A percentile compares a stretch with the other conserved stretches of the same genome.
Conservation (phyloP, 139 green algal genomes). For the Gonium pectorale region DNA sequence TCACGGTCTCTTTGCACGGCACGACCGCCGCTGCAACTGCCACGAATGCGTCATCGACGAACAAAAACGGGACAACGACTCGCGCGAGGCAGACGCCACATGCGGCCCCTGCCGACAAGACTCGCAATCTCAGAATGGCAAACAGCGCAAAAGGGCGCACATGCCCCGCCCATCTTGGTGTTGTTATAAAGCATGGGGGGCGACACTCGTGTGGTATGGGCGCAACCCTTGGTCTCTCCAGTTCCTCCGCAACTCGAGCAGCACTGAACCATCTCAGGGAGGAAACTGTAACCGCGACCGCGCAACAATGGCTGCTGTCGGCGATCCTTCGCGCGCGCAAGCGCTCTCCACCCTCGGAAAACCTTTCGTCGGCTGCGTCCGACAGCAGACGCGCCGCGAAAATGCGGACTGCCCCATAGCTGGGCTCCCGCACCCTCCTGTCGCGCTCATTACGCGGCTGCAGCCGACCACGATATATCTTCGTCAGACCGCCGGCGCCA, state of each 20-base stretch:
- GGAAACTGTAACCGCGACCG: neutral
- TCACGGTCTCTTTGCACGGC: neutral
- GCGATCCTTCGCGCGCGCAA: neutral
- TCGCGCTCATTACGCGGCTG: neutral
- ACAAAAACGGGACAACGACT: conserved; percentile 6
- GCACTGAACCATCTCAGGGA: neutral
- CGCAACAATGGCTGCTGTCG: conserved; percentile 25
- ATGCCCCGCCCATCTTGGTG: no score
- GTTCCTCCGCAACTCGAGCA: neutral
- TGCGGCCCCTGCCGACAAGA: neutral
- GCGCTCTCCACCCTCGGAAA: neutral
- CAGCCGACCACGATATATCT: neutral
- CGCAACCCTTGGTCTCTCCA: neutral
- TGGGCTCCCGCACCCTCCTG: neutral
- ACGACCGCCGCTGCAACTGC: no score
- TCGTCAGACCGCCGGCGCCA: neutral
- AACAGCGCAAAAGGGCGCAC: no score
- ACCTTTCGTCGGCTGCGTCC: neutral
- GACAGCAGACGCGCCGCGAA: neutral
- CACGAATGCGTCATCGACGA: conserved; percentile 15
- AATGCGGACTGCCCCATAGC: neutral
- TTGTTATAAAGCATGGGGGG: neutral
- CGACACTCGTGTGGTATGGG: neutral
- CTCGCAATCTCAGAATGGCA: neutral
- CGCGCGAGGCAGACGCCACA: neutral